Percentiles rank a stretch among this genome's conserved stretches.
These are phyloP conservation scores for Fusarium torreyae DNA, from an alignment of 2,329 filamentous ascomycete species.

Conservation along the genomic window DNA sequence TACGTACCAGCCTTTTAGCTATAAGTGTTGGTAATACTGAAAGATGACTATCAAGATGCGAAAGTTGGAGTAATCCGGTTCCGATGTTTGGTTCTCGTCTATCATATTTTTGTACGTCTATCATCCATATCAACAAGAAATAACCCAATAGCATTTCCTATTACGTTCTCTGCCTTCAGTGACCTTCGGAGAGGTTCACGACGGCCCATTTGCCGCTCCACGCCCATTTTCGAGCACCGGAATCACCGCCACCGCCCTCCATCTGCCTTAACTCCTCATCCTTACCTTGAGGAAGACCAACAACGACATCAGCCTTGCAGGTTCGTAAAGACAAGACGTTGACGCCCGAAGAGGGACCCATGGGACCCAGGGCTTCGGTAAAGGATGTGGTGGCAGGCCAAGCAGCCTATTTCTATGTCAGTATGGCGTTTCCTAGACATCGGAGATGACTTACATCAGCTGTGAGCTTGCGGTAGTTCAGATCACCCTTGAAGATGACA, in stretches of 20 bases:
- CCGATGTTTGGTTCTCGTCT: not conserved
- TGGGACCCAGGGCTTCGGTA: slow-evolving; percentile 84
- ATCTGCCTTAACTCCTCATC: slow-evolving; percentile 83
- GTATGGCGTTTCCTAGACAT: not conserved
- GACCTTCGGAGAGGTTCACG: slow-evolving; percentile 67
- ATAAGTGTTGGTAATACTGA: no score
- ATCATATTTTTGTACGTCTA: slow-evolving; percentile 29
- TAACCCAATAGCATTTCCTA: not conserved
- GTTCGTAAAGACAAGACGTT: slow-evolving; percentile 91
- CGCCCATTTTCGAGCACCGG: slow-evolving; percentile 85
- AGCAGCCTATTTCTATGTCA: slow-evolving; percentile 50
- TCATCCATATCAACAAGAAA: slow-evolving; percentile 25
- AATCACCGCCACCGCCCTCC: slow-evolving; percentile 79
- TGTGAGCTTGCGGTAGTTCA: slow-evolving; percentile 96
- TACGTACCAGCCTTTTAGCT: no score
- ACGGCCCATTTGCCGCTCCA: slow-evolving; percentile 98
- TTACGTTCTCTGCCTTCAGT: slow-evolving; percentile 41
- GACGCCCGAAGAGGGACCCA: slow-evolving; percentile 85
- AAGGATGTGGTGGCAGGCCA: slow-evolving; percentile 95
- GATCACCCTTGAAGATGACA: slow-evolving; percentile 95
- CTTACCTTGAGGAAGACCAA: slow-evolving; percentile 84
- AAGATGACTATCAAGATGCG: no score
- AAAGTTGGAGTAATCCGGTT: not conserved
- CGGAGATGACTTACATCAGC: slow-evolving; percentile 76
- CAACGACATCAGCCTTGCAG: slow-evolving; percentile 96